Base-by-base conservation (phyloP, 164 flowering plant species). In the Protea cynaroides region DNA sequence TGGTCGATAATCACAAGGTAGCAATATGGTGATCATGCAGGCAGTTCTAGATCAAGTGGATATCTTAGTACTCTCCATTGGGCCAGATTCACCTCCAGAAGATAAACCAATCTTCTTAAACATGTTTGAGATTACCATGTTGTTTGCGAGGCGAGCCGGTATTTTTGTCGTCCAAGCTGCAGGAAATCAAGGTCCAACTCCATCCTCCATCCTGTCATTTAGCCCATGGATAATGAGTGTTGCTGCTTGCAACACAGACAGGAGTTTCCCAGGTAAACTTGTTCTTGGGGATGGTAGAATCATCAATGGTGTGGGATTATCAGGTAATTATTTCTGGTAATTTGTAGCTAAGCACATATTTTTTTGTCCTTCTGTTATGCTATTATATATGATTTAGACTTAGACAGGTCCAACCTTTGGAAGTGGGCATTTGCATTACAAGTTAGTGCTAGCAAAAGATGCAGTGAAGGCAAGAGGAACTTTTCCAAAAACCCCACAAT, bases 161-260 rank as follows among this genome's bases (percentile, higher is more conserved):
- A 82, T 84, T 38, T 82, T 88, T 24, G 96, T 90, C 36, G 96
- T 83, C 2, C 94, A 93, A 72, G 98, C 98, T 0, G 92, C 80
- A 0, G 98, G 98, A 0, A 93, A 93, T 62, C 71, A 72, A 18
- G 98, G 96, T 4, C 97, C 98, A 0, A 76, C 43, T 11, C 82
- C 84, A 15, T 74, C 83, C 70, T 70, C 78, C 1, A 82, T 87
- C 0, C 84, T 82, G 8, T 82, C 97, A 7, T 90, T 70, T 68
- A 90, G 98, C 75, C 96, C 98, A 29, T 90, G 94, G 98, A 79
- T 81, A 37, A 71, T 93, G 24, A 87, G 87, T 9, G 96, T 80
- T 0, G 97, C 88, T 58, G 78, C 96, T 25, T 71, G 81, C 65
- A 62, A 47, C 72, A 87, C 89, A 12, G 96, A 88, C 71, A 72